Evolutionary conservation across 2,329 filamentous ascomycete genomes (phyloP), one percentile per base, ranked within the genome.

Genomic region (Arthrocladium fulminans): DNA sequence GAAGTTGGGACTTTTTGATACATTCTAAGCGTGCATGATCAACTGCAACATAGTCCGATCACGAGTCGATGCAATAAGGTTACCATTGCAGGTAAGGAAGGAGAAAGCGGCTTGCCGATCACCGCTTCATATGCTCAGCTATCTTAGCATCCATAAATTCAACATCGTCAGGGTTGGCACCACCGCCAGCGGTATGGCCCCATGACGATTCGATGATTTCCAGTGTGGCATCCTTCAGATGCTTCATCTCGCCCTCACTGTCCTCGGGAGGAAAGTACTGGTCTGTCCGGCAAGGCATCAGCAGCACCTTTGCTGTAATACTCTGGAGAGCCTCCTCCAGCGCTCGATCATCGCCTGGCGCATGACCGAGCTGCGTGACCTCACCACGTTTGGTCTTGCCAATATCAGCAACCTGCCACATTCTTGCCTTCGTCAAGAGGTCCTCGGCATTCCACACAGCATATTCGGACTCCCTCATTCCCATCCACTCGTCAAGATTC

Each of bases 401-500:
- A 38, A 73, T 59, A 44, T 70, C 68, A 27, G 57, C 61, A 22
- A 55, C 57, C 54, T 74, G 69, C 72, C 72, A 74, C 68, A 71
- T 72, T 8, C 61, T 50, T 15, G 70, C 57, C 58, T 68, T 62
- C 1, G 59, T 56, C 1, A 74, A 57, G 20, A 74, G 47, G 52
- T 74, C 66, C 48, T 73, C 66, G 0, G 71, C 62, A 52, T 70
- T 60, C 71, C 70, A 73, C 7, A 53, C 60, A 23, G 63, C 57
- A 4, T 58, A 58, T 3, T 60, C 64, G 1, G 62, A 58, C 12
- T 57, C 54, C 6, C 55, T 58, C 0, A 63, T 56, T 3, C 59
- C 50, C 63, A 67, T 73, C 1, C 63, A 67, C n/a, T 59, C 54
- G 34, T 72, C 53, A n/a, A 60, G 38, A 17, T 41, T 64, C 8